Base-by-base conservation (phyloP, 305 asterid genomes). In the Fraxinus dipetala region DNA sequence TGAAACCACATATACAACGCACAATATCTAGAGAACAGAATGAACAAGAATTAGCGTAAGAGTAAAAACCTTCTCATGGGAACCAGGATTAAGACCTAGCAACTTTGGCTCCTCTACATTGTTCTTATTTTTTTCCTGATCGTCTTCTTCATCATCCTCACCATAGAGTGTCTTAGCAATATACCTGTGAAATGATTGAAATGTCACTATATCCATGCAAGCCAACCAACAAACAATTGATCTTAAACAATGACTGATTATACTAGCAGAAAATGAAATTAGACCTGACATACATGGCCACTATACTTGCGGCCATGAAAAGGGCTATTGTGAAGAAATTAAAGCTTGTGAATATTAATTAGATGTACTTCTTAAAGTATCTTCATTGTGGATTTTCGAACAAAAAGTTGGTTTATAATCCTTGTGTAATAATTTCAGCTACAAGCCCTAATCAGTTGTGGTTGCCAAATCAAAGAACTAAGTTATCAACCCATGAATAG, bases 111-210 rank as follows among this genome's bases (percentile, higher is more conserved):
- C 93, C 85, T 90, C 92, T 63, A 90, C 65, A 79, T 69, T 87
- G 79, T 78, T 89, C 84, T 56, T 88, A 16, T 78, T 80, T 36
- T 87, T 63, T 59, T 91, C 93, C 72, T 81, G 24, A 77, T 80
- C 20, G 63, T 30, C 31, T 35, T 89, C 92, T 34, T 94, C 98
- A 8, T 90, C 97, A 26, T 91, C 95, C 78, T 94, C 97, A 72
- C 94, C 93, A 81, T 90, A 92, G 76, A 94, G 87, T 22, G 95
- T 92, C 88, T 88, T 90, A 59, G 98, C 98, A 87, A 94, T 90
- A 85, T 92, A 95, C 91, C 99, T 93, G 91, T 83, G 86, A 76
- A 76, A 36, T 3, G 67, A 45, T 67, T 28, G 61, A 72, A 78
- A 85, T 59, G 73, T 85, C 51, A 79, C 34, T 45, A 82, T 63